Percentiles rank a stretch among this genome's conserved stretches.
Conservation (phyloP, 257 asterid species). For the Capsicum rhomboideum region DNA sequence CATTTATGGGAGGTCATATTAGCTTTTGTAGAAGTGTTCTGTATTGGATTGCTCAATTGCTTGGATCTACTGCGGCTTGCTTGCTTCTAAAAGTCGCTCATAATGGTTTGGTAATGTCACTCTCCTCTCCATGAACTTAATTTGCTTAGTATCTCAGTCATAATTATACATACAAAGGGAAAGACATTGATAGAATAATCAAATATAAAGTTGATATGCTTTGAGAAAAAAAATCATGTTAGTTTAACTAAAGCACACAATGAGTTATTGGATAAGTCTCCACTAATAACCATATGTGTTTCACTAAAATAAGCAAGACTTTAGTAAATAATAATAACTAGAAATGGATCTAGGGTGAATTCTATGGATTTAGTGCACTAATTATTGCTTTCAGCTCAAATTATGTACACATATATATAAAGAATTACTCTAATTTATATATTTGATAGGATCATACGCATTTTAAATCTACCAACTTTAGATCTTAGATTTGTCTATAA, state of each 20-base stretch:
- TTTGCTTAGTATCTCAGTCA: too few relatives aligned
- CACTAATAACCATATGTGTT: too few relatives aligned
- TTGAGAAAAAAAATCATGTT: not conserved
- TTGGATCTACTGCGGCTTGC: constrained; percentile 10
- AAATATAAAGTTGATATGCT: not conserved
- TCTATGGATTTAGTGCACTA: too few relatives aligned
- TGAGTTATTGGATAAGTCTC: not conserved
- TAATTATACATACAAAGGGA: too few relatives aligned
- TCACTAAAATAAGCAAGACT: too few relatives aligned
- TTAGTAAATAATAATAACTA: too few relatives aligned
- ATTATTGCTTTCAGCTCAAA: not conserved
- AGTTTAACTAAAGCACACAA: not conserved
- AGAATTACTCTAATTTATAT: too few relatives aligned
- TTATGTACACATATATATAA: not conserved
- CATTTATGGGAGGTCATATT: constrained; percentile 66
- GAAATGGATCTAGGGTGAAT: too few relatives aligned
- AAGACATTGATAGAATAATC: too few relatives aligned
- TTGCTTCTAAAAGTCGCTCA: constrained; percentile 54
- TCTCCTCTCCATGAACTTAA: not conserved
- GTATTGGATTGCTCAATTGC: too few relatives aligned
- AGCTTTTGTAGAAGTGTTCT: constrained; percentile 32
- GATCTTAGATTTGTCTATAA: not conserved
- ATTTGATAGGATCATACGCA: not conserved
- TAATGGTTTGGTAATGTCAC: constrained; percentile 46
- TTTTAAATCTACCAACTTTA: not conserved